A percentile compares a stretch with the other conserved stretches of the same genome.
Evolutionary conservation across 2,329 filamentous ascomycete genomes (phyloP).

Genomic region (Aspergillus sp.): DNA sequence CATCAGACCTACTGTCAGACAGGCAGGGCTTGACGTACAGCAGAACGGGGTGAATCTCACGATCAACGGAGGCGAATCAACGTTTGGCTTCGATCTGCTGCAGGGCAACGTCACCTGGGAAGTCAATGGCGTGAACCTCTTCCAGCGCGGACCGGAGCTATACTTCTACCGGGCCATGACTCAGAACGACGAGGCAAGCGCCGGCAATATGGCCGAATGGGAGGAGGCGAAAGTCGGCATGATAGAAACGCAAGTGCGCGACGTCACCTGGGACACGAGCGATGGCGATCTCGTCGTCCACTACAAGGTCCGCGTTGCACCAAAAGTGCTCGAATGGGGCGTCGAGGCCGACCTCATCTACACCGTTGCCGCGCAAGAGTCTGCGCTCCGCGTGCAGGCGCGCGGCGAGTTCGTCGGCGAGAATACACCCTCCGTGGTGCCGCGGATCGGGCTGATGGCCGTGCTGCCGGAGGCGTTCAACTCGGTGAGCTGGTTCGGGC

Average conservation of each 20-base stretch:
- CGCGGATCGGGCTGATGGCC: slow-evolving; percentile 61
- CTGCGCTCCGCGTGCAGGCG: slow-evolving; percentile 41
- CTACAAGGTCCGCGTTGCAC: slow-evolving; percentile 52
- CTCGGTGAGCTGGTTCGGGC: slow-evolving; percentile 59
- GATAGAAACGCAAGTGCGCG: slow-evolving; percentile 38
- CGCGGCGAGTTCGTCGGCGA: slow-evolving; percentile 42
- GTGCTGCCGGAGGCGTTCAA: slow-evolving; percentile 49
- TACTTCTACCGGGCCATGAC: slow-evolving; percentile 63
- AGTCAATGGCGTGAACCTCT: slow-evolving; percentile 7
- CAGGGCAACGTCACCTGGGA: background rate
- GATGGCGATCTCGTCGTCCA: slow-evolving; percentile 32
- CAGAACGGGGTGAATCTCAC: background rate
- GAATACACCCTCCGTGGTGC: slow-evolving; percentile 41
- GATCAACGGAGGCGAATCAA: background rate
- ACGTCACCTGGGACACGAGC: slow-evolving; percentile 22
- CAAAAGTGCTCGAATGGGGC: slow-evolving; percentile 62
- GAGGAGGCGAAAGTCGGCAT: slow-evolving; percentile 38
- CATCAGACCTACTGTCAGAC: background rate
- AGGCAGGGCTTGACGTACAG: background rate
- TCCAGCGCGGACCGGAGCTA: slow-evolving; percentile 22
- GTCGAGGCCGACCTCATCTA: slow-evolving; percentile 52
- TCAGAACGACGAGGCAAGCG: slow-evolving; percentile 59
- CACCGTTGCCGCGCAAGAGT: slow-evolving; percentile 40
- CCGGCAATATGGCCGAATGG: slow-evolving; percentile 55
- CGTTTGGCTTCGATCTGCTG: background rate